These are phyloP conservation scores for Thinopyrum elongatum DNA, from an alignment of 176 grass and related monocot genomes.

Conservation along the genomic window DNA sequence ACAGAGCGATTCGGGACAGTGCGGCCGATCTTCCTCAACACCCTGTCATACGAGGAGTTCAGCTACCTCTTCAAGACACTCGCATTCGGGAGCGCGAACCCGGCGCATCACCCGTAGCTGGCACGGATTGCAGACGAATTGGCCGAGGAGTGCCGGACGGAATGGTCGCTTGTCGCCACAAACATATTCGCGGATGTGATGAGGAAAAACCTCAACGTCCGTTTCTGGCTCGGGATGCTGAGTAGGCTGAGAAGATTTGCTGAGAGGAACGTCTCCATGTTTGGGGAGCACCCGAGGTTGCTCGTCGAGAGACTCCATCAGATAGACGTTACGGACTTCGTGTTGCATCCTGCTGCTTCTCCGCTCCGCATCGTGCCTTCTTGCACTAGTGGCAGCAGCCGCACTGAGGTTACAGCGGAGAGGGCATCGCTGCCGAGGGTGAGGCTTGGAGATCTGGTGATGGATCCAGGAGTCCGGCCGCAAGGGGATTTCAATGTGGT, in stretches of 20 bases:
- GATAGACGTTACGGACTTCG: too few species aligned
- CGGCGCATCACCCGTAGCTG: background rate
- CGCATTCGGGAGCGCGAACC: background rate
- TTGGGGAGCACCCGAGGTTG: too few species aligned
- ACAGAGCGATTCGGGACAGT: background rate
- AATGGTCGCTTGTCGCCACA: background rate
- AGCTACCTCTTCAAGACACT: background rate
- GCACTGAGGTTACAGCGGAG: too few species aligned
- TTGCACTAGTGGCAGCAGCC: too few species aligned
- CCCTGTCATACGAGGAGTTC: background rate
- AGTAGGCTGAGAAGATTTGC: too few species aligned
- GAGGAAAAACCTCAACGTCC: background rate
- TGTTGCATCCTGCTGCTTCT: too few species aligned
- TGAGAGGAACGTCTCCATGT: too few species aligned
- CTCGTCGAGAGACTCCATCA: too few species aligned
- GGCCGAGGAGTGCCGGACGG: background rate
- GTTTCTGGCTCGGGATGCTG: background rate
- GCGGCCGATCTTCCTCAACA: background rate
- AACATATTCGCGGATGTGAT: background rate
- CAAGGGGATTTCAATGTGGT: background rate
- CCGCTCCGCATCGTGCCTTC: too few species aligned
- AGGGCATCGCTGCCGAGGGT: too few species aligned
- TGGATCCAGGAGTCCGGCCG: too few species aligned
- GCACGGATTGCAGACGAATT: background rate
- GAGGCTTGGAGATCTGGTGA: too few species aligned